These are phyloP conservation scores for Escovopsis weberi DNA, from an alignment of 2,329 filamentous ascomycete genomes.

Conservation along the genomic window DNA sequence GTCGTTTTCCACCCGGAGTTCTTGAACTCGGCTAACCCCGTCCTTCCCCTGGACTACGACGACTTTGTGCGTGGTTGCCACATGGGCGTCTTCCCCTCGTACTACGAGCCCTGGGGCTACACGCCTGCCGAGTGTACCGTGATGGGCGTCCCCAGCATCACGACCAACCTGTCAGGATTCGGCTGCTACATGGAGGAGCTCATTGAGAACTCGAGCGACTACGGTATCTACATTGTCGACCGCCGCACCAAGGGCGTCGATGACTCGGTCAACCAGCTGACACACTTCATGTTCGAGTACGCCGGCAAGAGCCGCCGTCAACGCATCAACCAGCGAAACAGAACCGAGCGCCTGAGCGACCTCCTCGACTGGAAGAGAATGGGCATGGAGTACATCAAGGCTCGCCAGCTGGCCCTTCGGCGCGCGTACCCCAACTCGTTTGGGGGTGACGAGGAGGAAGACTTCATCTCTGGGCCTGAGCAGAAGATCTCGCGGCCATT, in stretches of 20 bases:
- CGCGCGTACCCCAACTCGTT: constrained; percentile 87
- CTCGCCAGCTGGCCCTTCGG: constrained; percentile 77
- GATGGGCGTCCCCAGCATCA: constrained; percentile 97
- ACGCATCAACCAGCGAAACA: constrained; percentile 96
- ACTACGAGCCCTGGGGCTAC: constrained; percentile 99
- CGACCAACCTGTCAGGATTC: constrained; percentile 93
- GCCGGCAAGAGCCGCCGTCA: constrained; percentile 85
- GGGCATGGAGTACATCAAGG: constrained; percentile 99
- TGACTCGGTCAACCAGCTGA: constrained; percentile 91
- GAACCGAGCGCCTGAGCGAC: constrained; percentile 88
- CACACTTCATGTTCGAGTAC: constrained; percentile 81
- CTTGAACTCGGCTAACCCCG: constrained; percentile 86
- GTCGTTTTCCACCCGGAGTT: constrained; percentile 97
- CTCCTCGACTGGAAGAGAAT: constrained; percentile 98
- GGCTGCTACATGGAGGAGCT: constrained; percentile 99
- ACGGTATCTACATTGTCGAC: constrained; percentile 98
- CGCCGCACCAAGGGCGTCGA: constrained; percentile 90
- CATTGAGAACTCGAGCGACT: constrained; percentile 95
- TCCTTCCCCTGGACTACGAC: constrained; percentile 91
- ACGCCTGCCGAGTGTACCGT: constrained; percentile 97
- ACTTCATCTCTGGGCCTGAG: constrained; percentile 84
- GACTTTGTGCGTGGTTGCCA: constrained; percentile 97
- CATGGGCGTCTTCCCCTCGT: constrained; percentile 87
- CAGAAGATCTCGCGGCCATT: constrained; percentile 91
- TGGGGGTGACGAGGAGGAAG: constrained; percentile 63